Evolutionary conservation across 768 basidiomycete genomes (phyloP).

Genomic region (Boletus rufocinnamomeus): DNA sequence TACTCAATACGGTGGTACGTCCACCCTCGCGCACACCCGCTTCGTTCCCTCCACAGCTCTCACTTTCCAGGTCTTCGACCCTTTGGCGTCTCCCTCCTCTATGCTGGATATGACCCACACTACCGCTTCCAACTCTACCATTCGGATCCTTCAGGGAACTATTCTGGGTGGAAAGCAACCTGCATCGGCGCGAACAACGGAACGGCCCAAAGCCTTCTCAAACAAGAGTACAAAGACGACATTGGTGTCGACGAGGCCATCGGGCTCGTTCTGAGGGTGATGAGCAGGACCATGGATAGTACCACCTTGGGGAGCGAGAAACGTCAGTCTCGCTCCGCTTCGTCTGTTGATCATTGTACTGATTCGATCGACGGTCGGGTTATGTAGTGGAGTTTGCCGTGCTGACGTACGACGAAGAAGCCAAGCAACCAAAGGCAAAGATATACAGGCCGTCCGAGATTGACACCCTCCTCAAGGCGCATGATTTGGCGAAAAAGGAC

Average conservation of each 20-base stretch:
- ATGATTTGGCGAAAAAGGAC: slow-evolving; percentile 86
- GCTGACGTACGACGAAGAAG: slow-evolving; percentile 77
- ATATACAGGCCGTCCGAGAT: slow-evolving; percentile 90
- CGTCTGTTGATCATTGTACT: not conserved
- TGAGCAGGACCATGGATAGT: slow-evolving; percentile 99
- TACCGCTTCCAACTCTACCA: slow-evolving; percentile 98
- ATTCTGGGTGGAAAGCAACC: slow-evolving; percentile 97
- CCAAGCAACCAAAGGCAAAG: slow-evolving; percentile 83
- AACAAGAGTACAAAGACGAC: slow-evolving; percentile 99
- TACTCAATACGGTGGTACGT: slow-evolving; percentile 90
- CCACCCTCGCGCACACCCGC: not conserved
- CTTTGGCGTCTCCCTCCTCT: slow-evolving; percentile 95
- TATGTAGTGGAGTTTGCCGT: slow-evolving; percentile 92
- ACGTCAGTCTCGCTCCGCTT: slow-evolving; percentile 55
- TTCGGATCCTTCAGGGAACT: slow-evolving; percentile 97
- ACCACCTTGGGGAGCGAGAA: slow-evolving; percentile 97
- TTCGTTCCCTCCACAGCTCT: not conserved
- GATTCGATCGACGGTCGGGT: slow-evolving; percentile 3
- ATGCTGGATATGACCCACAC: slow-evolving; percentile 95
- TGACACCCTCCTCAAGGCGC: slow-evolving; percentile 74
- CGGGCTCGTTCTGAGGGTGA: slow-evolving; percentile 86
- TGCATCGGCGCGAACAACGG: slow-evolving; percentile 99
- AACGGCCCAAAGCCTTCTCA: slow-evolving; percentile 90
- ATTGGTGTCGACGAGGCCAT: slow-evolving; percentile 90
- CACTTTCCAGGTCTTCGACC: slow-evolving; percentile 79